phyloP scores from a whole-genome alignment of 306 rosid species.

The Quercus bicolor region DNA sequence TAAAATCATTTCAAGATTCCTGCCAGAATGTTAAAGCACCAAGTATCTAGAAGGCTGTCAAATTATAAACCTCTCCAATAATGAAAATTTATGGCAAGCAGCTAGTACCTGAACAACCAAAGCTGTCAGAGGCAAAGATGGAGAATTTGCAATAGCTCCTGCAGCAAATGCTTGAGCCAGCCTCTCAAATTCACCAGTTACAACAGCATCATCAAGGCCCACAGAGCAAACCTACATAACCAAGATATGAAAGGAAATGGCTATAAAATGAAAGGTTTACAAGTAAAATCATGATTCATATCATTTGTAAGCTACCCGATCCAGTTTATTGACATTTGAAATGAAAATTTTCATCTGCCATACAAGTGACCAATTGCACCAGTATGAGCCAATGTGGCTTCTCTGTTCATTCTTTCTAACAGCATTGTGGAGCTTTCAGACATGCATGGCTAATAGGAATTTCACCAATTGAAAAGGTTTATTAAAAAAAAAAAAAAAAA shows the following conservation, averaged over 20 bases:
- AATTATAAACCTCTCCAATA: background rate
- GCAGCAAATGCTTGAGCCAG: slow-evolving; percentile 62
- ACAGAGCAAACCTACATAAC: slow-evolving; percentile 60
- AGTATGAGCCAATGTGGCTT: slow-evolving; percentile 3
- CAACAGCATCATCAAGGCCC: slow-evolving; percentile 55
- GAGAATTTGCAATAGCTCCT: slow-evolving; percentile 54
- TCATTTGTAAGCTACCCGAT: background rate
- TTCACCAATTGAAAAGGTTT: background rate
- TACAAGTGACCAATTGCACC: slow-evolving; percentile 3
- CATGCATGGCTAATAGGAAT: background rate
- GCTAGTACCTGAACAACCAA: slow-evolving; percentile 76
- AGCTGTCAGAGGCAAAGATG: slow-evolving; percentile 72
- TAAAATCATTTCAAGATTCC: background rate
- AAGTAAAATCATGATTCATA: background rate
- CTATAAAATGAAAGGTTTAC: background rate
- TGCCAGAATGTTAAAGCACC: background rate
- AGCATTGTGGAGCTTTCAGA: background rate
- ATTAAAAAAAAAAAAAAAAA: background rate
- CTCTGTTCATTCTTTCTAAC: slow-evolving; percentile 2
- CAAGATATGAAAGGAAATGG: slow-evolving; percentile 21
- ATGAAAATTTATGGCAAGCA: slow-evolving; percentile 13
- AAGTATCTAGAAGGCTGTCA: background rate
- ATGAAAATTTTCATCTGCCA: slow-evolving; percentile 9
- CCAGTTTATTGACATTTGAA: slow-evolving; percentile 8
- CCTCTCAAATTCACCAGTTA: slow-evolving; percentile 62